Evolutionary conservation across 202 grass and related monocot genomes (phyloP).

Genomic region (Bolboschoenoplectus hybrid): DNA sequence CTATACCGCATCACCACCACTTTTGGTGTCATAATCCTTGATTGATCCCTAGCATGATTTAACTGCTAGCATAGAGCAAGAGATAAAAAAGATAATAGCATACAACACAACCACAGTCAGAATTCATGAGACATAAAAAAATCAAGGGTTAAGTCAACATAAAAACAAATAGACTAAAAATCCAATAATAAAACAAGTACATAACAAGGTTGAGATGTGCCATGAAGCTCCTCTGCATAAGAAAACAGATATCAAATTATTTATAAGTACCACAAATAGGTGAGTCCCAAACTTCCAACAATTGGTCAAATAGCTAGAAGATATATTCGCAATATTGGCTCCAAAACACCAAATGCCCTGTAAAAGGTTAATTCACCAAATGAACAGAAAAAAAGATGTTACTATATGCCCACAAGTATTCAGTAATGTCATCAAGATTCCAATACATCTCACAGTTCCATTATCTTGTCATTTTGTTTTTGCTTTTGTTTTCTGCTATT

Average conservation of each 20-base stretch:
- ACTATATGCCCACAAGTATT: constrained; percentile 38
- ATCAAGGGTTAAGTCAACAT: constrained; percentile 34
- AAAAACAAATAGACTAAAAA: constrained; percentile 34
- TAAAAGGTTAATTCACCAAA: constrained; percentile 55
- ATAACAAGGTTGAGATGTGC: constrained; percentile 30
- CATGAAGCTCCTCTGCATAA: constrained; percentile 39
- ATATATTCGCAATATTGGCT: constrained; percentile 62
- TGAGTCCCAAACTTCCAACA: constrained; percentile 96
- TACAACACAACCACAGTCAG: constrained; percentile 34
- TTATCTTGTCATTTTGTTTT: background rate
- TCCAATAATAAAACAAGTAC: constrained; percentile 35
- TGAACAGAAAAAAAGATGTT: constrained; percentile 48
- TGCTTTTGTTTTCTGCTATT: background rate
- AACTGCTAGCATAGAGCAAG: constrained; percentile 38
- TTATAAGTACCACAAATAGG: constrained; percentile 58
- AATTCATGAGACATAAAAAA: constrained; percentile 34
- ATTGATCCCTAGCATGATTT: constrained; percentile 20
- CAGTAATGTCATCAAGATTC: constrained; percentile 29
- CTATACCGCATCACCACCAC: constrained; percentile 38
- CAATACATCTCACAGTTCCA: background rate
- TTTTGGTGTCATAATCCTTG: constrained; percentile 35
- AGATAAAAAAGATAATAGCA: constrained; percentile 25
- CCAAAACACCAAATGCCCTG: constrained; percentile 93
- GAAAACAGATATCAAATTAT: constrained; percentile 33
- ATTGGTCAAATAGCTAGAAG: constrained; percentile 74